These are phyloP conservation scores for Leccinum obscurum DNA, from an alignment of 768 basidiomycete genomes.

Conservation along the genomic window DNA sequence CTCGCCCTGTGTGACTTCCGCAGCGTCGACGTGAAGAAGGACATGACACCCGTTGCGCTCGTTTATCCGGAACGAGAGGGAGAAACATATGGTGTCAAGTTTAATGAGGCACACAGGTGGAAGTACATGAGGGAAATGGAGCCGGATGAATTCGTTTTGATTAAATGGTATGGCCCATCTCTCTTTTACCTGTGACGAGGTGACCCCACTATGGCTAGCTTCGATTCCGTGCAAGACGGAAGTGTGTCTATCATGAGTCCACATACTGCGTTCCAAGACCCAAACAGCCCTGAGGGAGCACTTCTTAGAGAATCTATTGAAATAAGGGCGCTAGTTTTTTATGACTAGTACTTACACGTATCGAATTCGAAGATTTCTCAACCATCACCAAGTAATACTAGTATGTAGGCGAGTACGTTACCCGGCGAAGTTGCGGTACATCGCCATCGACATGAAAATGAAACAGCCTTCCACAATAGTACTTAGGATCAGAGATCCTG, in stretches of 20 bases:
- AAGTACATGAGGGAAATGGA: conserved; percentile 45
- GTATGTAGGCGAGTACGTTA: neutral
- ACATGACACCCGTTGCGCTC: neutral
- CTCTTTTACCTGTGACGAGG: neutral
- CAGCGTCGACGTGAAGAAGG: neutral
- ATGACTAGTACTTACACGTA: neutral
- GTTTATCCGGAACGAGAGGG: conserved; percentile 35
- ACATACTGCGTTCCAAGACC: conserved; percentile 38
- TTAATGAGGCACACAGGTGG: conserved; percentile 42
- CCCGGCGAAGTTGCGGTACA: neutral
- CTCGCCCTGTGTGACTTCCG: neutral
- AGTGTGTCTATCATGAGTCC: conserved; percentile 35
- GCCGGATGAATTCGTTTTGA: conserved; percentile 46
- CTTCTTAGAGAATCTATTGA: conserved; percentile 38
- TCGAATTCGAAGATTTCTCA: neutral
- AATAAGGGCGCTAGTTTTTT: conserved; percentile 36
- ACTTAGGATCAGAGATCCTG: no score
- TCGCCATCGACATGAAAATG: neutral
- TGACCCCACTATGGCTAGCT: conserved; percentile 15
- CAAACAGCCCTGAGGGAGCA: conserved; percentile 31
- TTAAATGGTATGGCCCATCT: conserved; percentile 43
- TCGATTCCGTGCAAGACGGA: conserved; percentile 37
- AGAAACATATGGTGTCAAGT: conserved; percentile 42
- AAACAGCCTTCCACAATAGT: neutral
- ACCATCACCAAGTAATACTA: no score